Percentiles rank a stretch among this genome's conserved stretches.
These are phyloP conservation scores for Hypoxylon crocopeplum DNA, from an alignment of 495 filamentous ascomycete genomes.

Conservation along the genomic window DNA sequence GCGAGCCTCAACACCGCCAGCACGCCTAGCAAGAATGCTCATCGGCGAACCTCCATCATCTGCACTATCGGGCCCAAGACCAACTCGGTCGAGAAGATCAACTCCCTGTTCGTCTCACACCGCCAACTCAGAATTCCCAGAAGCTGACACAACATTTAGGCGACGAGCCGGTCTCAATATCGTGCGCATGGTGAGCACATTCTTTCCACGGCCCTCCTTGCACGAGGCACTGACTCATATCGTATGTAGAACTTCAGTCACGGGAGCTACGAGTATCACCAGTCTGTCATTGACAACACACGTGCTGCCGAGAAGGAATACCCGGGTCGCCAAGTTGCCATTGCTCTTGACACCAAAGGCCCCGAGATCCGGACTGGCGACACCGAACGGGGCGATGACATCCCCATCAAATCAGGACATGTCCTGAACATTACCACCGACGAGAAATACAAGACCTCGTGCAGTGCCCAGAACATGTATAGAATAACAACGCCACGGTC, in stretches of 20 bases:
- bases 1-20: conserved; percentile 77
- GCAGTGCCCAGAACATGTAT: conserved; percentile 92
- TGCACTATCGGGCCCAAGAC: conserved; percentile 99
- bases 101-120: conserved; percentile 64
- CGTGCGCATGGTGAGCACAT: conserved; percentile 67
- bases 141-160: conserved; percentile 15
- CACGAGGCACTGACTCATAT: background rate
- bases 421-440: conserved; percentile 96
- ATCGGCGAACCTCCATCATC: conserved; percentile 96
- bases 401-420: conserved; percentile 81
- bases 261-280: conserved; percentile 90
- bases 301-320: conserved; percentile 78
- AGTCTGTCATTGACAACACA: conserved; percentile 95
- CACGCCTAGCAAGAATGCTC: conserved; percentile 76
- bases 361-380: conserved; percentile 98
- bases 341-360: conserved; percentile 98
- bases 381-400: conserved; percentile 81
- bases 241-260: conserved; percentile 83
- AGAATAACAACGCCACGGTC: conserved; percentile 36
- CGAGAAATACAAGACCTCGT: conserved; percentile 85
- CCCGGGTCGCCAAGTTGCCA: conserved; percentile 86
- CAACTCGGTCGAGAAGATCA: conserved; percentile 96
- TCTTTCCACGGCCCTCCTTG: background rate
- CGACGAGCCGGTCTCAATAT: conserved; percentile 82
- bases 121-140: background rate